Evolutionary conservation across 2,329 filamentous ascomycete species (phyloP).

Genomic region (Aspergillus flavus): DNA sequence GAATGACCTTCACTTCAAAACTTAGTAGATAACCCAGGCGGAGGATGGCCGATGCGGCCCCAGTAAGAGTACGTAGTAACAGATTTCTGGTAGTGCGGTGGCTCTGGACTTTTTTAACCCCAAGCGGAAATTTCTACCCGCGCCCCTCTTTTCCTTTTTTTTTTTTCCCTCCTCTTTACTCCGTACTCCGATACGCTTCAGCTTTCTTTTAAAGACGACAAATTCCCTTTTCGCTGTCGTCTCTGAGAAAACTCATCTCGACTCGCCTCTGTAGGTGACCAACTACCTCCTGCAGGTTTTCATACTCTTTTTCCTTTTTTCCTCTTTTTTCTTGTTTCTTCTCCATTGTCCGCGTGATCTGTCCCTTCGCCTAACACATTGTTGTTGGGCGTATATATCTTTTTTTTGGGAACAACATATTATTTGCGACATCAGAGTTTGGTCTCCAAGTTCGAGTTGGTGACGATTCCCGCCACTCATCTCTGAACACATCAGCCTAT

Average conservation of each 20-base stretch:
- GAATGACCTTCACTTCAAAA: background rate
- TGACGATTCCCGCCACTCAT: slow-evolving; percentile 10
- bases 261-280: slow-evolving; percentile 17
- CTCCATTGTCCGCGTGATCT: background rate
- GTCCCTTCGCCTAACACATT: background rate
- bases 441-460: slow-evolving; percentile 6
- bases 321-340: slow-evolving; percentile 12
- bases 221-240: slow-evolving; percentile 4
- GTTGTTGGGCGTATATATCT: background rate
- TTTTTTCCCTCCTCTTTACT: slow-evolving; percentile 1
- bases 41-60: background rate
- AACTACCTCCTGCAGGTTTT: background rate
- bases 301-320: slow-evolving; percentile 2
- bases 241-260: slow-evolving; percentile 12
- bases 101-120: slow-evolving; percentile 12
- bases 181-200: background rate
- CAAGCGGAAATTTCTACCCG: slow-evolving; percentile 24
- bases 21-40: background rate
- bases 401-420: slow-evolving; percentile 2
- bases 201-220: slow-evolving; percentile 6
- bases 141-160: background rate
- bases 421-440: slow-evolving; percentile 11
- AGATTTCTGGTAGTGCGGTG: background rate
- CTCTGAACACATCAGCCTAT: slow-evolving; percentile 5
- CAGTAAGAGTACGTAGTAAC: background rate